These are phyloP conservation scores for Barbatosphaeria neglecta DNA, from an alignment of 495 filamentous ascomycete species.

Conservation along the genomic window DNA sequence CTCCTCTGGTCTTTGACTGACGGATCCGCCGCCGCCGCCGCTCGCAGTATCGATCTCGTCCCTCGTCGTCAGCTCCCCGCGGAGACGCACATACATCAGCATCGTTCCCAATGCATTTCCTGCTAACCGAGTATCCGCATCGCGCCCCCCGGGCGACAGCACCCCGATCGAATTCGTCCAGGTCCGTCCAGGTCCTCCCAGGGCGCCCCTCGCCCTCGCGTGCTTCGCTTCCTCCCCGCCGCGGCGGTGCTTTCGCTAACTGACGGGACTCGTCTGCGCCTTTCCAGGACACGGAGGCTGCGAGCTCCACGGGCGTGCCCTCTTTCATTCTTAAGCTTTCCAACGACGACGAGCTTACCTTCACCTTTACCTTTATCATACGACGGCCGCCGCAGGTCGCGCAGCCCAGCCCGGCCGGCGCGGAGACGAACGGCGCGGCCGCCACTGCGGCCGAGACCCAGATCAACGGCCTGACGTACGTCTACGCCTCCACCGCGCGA, in stretches of 20 bases:
- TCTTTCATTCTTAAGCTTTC: constrained; percentile 73
- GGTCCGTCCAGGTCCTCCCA: constrained; percentile 36
- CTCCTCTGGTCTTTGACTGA: background rate
- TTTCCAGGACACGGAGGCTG: constrained; percentile 65
- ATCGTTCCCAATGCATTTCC: constrained; percentile 85
- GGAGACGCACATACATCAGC: constrained; percentile 59
- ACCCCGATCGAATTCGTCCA: constrained; percentile 80
- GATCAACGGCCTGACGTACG: constrained; percentile 84
- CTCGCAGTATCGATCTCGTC: constrained; percentile 66
- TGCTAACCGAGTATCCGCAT: constrained; percentile 65
- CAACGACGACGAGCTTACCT: constrained; percentile 83
- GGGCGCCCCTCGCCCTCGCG: background rate
- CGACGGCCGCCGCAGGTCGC: constrained; percentile 50
- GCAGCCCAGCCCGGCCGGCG: constrained; percentile 3
- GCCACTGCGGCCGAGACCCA: constrained; percentile 56
- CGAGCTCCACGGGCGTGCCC: constrained; percentile 42
- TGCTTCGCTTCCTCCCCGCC: background rate
- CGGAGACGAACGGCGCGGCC: constrained; percentile 35
- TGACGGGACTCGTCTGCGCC: background rate
- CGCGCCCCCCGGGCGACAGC: constrained; percentile 62
- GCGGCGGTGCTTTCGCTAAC: constrained; percentile 5
- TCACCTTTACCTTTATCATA: constrained; percentile 84
- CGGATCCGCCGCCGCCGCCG: background rate
- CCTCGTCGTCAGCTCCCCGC: constrained; percentile 66
- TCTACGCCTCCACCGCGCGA: constrained; percentile 70